Conservation (phyloP, 1,139 yeast genomes). For the Candida glucosophila region DNA sequence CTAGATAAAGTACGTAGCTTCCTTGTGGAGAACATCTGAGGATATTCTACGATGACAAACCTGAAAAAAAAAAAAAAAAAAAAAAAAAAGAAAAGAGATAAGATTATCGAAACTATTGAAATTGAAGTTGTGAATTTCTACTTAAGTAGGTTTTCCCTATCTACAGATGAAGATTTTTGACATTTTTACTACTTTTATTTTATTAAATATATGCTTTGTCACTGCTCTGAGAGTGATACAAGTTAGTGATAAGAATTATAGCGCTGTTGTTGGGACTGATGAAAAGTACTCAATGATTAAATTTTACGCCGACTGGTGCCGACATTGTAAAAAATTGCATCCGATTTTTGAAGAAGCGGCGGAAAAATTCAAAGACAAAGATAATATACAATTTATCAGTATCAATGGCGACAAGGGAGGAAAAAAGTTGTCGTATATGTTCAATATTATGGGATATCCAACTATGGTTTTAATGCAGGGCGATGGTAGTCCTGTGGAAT, state of each 20-base stretch:
- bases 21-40: no score
- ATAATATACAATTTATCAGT: slow-evolving; percentile 46
- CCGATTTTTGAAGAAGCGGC: slow-evolving; percentile 60
- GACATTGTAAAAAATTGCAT: slow-evolving; percentile 61
- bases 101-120: no score
- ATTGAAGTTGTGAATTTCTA: no score
- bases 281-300: slow-evolving; percentile 63
- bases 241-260: slow-evolving; percentile 41
- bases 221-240: slow-evolving; percentile 14
- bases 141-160: no score
- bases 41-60: no score
- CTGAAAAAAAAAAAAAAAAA: no score
- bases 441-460: slow-evolving; percentile 57
- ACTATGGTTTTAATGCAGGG: slow-evolving; percentile 51
- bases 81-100: no score
- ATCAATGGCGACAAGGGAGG: slow-evolving; percentile 64
- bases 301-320: slow-evolving; percentile 76
- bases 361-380: slow-evolving; percentile 34
- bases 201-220: no score
- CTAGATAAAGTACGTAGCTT: no score
- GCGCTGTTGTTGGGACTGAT: slow-evolving; percentile 42
- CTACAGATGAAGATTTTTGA: no score
- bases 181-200: no score
- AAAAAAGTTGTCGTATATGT: slow-evolving; percentile 44
- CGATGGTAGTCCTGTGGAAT: slow-evolving; percentile 39